Base-by-base conservation (phyloP, 2,329 filamentous ascomycete species). In the Talaromyces verruculosus region DNA sequence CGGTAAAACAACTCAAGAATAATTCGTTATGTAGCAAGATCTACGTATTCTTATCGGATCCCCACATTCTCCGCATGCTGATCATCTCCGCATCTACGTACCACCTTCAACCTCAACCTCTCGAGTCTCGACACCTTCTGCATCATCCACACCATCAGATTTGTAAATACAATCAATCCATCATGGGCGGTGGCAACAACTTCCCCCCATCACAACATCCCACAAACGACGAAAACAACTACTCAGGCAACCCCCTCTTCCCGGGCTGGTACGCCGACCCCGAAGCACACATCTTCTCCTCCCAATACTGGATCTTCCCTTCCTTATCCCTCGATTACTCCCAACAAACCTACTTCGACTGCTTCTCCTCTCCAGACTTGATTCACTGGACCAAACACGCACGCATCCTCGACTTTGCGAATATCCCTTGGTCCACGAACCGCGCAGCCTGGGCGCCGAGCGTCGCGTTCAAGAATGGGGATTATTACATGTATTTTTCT, bases 261-360 rank as follows among this genome's bases (percentile, higher is more conserved):
- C 60, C 53, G 22, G 81, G 82, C 61, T 83, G 81, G 81, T 84
- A 84, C 69, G 83, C 82, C 7, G 83, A 85, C 65, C 83, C 83
- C 0, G 83, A 84, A 71, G 80, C 76, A 30, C 81, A 78, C 61
- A 79, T 81, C 71, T 84, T 83, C 73, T 71, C 80, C 17, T 73
- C 72, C 33, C 69, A 77, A 45, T 84, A 82, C 72, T 84, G 81
- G 81, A 78, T 84, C 28, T 85, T 79, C 69, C 81, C 83, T 5
- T 84, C 82, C 1, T 75, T 78, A 4, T 84, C 82, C 1, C 74
- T 74, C 25, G 69, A 71, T 17, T 84, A 84, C 68, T 78, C 81
- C 15, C 59, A 80, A 39, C 83, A 85, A 72, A 84, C 80, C 0
- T 83, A 81, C 69, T 77, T 84, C 53, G 82, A 84, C 67, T 82